These are phyloP conservation scores for Lasiodiplodia sp. DNA, from an alignment of 2,329 filamentous ascomycete species.

Conservation along the genomic window DNA sequence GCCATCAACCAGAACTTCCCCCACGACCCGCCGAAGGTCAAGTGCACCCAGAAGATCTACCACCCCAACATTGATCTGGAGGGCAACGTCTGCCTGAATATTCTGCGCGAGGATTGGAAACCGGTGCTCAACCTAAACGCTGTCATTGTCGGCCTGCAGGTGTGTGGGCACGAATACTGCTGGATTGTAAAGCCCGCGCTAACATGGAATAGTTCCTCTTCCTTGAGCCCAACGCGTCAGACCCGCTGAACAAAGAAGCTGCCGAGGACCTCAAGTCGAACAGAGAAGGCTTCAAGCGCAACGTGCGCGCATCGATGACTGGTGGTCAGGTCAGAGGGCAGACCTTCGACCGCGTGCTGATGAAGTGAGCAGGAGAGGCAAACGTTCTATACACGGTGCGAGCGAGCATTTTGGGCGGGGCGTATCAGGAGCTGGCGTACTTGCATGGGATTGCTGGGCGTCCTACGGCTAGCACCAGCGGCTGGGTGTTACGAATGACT, in stretches of 20 bases:
- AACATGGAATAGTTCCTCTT: conserved; percentile 78
- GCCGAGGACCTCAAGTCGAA: conserved; percentile 89
- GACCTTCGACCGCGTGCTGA: conserved; percentile 74
- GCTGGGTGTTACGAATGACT: conserved; percentile 12
- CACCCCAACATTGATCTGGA: conserved; percentile 98
- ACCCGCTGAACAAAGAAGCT: conserved; percentile 98
- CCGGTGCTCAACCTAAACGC: conserved; percentile 96
- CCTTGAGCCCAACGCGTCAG: conserved; percentile 94
- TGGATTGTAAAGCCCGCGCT: conserved; percentile 20
- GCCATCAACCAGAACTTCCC: conserved; percentile 94
- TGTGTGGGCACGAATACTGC: conserved; percentile 47
- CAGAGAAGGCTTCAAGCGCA: conserved; percentile 87
- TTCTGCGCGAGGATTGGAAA: conserved; percentile 98
- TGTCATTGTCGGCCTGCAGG: conserved; percentile 91
- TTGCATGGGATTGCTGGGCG: conserved; percentile 28
- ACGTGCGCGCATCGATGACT: conserved; percentile 83
- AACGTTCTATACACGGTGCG: conserved; percentile 3
- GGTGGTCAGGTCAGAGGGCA: conserved; percentile 78
- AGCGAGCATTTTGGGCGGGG: conserved; percentile 30
- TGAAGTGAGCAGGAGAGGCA: conserved; percentile 13
- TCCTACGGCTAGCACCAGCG: conserved; percentile 9
- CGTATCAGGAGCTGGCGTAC: conserved; percentile 29
- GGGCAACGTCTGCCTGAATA: conserved; percentile 97
- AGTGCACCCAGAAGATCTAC: conserved; percentile 97
- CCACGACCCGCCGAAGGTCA: conserved; percentile 96